Conservation (phyloP, 2,329 filamentous ascomycete genomes). For the Sporothrix inflata region DNA sequence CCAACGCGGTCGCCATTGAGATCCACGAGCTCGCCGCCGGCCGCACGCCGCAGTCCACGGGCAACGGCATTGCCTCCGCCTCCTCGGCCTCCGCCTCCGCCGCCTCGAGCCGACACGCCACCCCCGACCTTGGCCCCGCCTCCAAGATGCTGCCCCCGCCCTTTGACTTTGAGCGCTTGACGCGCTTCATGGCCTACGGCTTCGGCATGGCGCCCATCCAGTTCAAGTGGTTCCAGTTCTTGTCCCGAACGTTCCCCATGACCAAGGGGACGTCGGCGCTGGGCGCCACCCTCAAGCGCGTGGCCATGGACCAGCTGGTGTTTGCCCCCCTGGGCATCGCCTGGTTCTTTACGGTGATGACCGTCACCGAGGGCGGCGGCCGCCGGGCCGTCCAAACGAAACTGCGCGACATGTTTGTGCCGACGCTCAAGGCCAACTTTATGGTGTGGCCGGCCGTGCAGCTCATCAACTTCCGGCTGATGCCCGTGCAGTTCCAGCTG, state of each 20-base stretch:
- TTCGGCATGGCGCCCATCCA: slow-evolving; percentile 95
- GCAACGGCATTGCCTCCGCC: background rate
- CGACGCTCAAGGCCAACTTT: slow-evolving; percentile 94
- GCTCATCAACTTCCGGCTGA: slow-evolving; percentile 92
- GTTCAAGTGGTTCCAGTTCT: slow-evolving; percentile 92
- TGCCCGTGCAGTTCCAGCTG: slow-evolving; percentile 95
- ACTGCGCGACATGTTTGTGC: slow-evolving; percentile 90
- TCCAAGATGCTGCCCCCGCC: slow-evolving; percentile 70
- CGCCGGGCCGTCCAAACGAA: slow-evolving; percentile 78
- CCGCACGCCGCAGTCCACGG: background rate
- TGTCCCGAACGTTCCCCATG: slow-evolving; percentile 81
- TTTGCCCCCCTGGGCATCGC: slow-evolving; percentile 81
- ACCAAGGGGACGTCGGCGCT: slow-evolving; percentile 74
- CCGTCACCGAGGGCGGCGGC: slow-evolving; percentile 88
- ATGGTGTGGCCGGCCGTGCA: slow-evolving; percentile 95
- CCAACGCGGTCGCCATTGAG: slow-evolving; percentile 78
- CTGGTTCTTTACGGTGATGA: slow-evolving; percentile 95
- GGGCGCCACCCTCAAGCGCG: slow-evolving; percentile 81
- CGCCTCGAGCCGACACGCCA: background rate
- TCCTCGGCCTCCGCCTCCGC: background rate
- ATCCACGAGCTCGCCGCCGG: slow-evolving; percentile 72
- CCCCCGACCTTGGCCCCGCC: slow-evolving; percentile 60
- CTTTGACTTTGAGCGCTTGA: slow-evolving; percentile 94
- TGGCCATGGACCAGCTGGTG: slow-evolving; percentile 88
- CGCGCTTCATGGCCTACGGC: slow-evolving; percentile 95